Conservation (phyloP, 352 stramenopile genomes). For the Phytopythium boreale region DNA sequence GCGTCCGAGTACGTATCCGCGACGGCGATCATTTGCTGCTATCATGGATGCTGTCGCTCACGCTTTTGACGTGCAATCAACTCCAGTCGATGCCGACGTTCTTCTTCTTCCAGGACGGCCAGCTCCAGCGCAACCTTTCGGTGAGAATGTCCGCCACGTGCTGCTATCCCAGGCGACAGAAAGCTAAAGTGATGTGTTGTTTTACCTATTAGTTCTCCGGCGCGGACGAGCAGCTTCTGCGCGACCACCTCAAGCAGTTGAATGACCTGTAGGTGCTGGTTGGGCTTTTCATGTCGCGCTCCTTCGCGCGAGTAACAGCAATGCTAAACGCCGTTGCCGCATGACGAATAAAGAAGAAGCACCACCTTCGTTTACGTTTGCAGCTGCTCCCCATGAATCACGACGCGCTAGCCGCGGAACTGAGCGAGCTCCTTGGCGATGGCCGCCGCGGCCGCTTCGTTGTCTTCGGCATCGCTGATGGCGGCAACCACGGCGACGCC, state of each 20-base stretch:
- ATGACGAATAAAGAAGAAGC: not conserved
- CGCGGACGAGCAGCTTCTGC: constrained; percentile 71
- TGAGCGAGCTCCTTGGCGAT: constrained; percentile 23
- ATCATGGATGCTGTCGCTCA: not conserved
- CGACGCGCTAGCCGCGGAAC: constrained; percentile 1
- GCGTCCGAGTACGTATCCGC: constrained; percentile 60
- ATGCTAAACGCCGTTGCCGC: not conserved
- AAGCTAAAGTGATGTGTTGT: constrained; percentile 1
- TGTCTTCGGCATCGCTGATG: constrained; percentile 35
- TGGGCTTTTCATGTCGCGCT: not conserved
- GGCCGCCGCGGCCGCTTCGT: constrained; percentile 15
- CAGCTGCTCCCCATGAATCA: not conserved
- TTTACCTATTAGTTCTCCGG: constrained; percentile 66
- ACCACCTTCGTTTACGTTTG: not conserved
- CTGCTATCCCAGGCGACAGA: not conserved
- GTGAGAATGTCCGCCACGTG: constrained; percentile 20
- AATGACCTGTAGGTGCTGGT: constrained; percentile 47
- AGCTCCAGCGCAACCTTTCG: constrained; percentile 74
- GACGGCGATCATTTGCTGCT: no score
- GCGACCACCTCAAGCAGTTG: constrained; percentile 69
- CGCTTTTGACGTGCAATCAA: not conserved
- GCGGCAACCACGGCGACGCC: constrained; percentile 54
- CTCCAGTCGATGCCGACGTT: constrained; percentile 87
- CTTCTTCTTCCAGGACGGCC: constrained; percentile 79
- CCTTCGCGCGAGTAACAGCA: not conserved